Evolutionary conservation across 495 filamentous ascomycete genomes (phyloP).

Genomic region (Amphirosellinia nigrospora): DNA sequence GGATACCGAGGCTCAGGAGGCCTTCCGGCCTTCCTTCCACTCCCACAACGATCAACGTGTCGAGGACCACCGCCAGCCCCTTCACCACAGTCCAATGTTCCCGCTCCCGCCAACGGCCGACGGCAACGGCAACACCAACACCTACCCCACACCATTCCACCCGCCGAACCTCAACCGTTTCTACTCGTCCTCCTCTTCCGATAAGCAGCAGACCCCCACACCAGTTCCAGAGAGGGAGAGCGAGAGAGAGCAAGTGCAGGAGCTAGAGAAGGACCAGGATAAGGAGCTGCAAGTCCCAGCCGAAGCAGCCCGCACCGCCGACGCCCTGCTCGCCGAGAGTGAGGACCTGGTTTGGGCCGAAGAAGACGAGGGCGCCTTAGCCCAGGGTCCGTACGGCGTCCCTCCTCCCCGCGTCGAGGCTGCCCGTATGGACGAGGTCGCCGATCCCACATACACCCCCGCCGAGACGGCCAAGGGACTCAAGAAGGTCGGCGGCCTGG

Average conservation of each 20-base stretch:
- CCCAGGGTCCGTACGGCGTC: slow-evolving; percentile 16
- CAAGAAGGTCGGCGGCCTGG: slow-evolving; percentile 60
- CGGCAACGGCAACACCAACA: no score
- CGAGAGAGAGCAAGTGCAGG: not conserved
- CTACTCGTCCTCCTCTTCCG: slow-evolving; percentile 39
- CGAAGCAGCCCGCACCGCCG: not conserved
- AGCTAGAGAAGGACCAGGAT: not conserved
- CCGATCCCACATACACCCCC: slow-evolving; percentile 58
- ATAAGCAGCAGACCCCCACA: slow-evolving; percentile 18
- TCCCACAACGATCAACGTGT: slow-evolving; percentile 11
- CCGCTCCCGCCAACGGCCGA: not conserved
- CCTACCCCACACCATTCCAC: not conserved
- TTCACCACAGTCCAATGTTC: slow-evolving; percentile 13
- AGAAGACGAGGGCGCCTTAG: not conserved
- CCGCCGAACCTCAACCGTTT: slow-evolving; percentile 20
- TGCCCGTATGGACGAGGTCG: slow-evolving; percentile 34
- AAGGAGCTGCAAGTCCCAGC: not conserved
- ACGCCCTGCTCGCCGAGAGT: not conserved
- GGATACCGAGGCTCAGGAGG: slow-evolving; percentile 38
- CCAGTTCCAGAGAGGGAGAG: no score
- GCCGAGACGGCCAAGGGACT: slow-evolving; percentile 65
- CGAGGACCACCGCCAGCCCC: slow-evolving; percentile 17
- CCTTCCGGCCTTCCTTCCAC: slow-evolving; percentile 30
- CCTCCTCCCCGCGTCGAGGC: slow-evolving; percentile 32
- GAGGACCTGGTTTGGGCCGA: not conserved